Conservation (phyloP, 2,329 filamentous ascomycete species). For the Nigrograna mackinnonii region DNA sequence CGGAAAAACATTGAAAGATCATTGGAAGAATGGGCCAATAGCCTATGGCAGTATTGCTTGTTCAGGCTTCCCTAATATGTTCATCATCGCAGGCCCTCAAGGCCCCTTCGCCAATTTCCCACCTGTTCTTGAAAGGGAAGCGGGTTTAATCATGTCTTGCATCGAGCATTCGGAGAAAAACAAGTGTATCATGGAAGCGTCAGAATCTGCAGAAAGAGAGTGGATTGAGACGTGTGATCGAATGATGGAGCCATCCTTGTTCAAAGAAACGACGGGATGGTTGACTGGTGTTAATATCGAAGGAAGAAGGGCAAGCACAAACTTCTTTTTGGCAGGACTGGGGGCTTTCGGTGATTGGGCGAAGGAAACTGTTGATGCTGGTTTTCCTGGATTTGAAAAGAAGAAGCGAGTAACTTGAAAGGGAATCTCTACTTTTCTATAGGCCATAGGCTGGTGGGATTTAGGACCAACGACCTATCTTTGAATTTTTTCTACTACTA, state of each 20-base stretch:
- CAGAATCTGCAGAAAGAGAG: slow-evolving; percentile 38
- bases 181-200: no score
- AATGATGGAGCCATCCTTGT: slow-evolving; percentile 31
- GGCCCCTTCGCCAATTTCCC: slow-evolving; percentile 45
- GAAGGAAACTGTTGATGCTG: no score
- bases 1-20: slow-evolving; percentile 34
- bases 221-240: slow-evolving; percentile 39
- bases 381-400: no score
- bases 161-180: slow-evolving; percentile 37
- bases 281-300: slow-evolving; percentile 41
- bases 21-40: slow-evolving; percentile 42
- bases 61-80: slow-evolving; percentile 37
- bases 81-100: slow-evolving; percentile 42
- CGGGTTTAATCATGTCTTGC: slow-evolving; percentile 40
- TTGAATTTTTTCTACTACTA: no score
- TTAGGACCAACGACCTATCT: no score
- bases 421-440: no score
- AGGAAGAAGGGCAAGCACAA: slow-evolving; percentile 37
- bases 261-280: slow-evolving; percentile 41
- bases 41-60: slow-evolving; percentile 45
- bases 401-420: no score
- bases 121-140: slow-evolving; percentile 40
- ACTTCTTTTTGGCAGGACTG: slow-evolving; percentile 41
- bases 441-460: no score
- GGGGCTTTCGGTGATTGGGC: no score